A percentile compares a stretch with the other conserved stretches of the same genome.
These are phyloP conservation scores for Multifurca ochricompacta DNA, from an alignment of 768 basidiomycete genomes.

Conservation along the genomic window DNA sequence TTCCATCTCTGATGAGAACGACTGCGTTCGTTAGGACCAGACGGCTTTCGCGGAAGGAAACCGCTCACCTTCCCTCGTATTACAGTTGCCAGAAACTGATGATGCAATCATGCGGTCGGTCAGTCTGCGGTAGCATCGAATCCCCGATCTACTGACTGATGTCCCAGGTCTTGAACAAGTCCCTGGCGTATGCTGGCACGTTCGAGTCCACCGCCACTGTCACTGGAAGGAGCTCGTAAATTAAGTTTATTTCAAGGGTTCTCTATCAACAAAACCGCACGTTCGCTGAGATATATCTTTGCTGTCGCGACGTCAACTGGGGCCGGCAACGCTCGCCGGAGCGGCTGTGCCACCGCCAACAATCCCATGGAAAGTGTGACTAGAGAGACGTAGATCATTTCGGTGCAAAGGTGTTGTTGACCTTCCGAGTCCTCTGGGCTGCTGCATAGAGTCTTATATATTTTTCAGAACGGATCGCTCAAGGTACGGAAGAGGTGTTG, in stretches of 20 bases:
- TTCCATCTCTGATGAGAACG: conserved; percentile 30
- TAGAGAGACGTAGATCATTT: not conserved
- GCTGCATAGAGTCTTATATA: not conserved
- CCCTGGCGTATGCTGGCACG: conserved; percentile 34
- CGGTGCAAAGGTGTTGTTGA: not conserved
- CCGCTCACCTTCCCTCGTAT: conserved; percentile 43
- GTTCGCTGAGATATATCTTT: conserved; percentile 21
- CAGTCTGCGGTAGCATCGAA: not conserved
- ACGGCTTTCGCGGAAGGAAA: not conserved
- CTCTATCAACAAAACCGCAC: conserved; percentile 10
- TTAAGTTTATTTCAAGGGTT: not conserved
- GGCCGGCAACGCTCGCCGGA: conserved; percentile 20
- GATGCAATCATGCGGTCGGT: not conserved
- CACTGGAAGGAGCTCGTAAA: conserved; percentile 21
- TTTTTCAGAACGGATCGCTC: not conserved
- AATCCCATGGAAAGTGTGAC: not conserved
- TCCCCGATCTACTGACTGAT: conserved; percentile 32
- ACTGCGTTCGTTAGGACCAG: conserved; percentile 4
- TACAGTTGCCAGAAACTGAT: conserved; percentile 43
- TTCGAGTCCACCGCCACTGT: conserved; percentile 38
- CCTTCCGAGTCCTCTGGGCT: not conserved
- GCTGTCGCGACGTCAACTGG: conserved; percentile 22
- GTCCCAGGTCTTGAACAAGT: too few relatives aligned
- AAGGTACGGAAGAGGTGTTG: not conserved
- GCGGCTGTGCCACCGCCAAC: not conserved